phyloP scores from a whole-genome alignment of 306 rosid species.

The Quercus variabilis region DNA sequence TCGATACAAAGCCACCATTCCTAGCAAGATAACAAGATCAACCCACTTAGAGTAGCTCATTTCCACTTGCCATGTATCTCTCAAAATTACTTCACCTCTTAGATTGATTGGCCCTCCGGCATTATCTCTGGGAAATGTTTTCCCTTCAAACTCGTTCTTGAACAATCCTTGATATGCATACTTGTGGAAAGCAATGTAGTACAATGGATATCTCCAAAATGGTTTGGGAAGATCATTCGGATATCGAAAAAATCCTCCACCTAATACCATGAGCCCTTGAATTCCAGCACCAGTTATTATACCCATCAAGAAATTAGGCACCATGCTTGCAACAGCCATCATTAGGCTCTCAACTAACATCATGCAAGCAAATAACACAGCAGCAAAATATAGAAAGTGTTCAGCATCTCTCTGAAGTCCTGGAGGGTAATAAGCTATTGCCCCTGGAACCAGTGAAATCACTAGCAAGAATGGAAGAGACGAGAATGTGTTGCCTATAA shows the following conservation, averaged over 20 bases:
- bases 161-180: slow-evolving; percentile 50
- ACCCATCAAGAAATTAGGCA: slow-evolving; percentile 38
- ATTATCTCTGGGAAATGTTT: neutral
- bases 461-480: slow-evolving; percentile 36
- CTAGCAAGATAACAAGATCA: slow-evolving; percentile 49
- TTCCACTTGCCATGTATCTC: slow-evolving; percentile 34
- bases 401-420: slow-evolving; percentile 39
- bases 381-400: slow-evolving; percentile 29
- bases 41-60: slow-evolving; percentile 63
- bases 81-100: slow-evolving; percentile 37
- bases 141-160: slow-evolving; percentile 52
- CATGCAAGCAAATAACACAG: slow-evolving; percentile 26
- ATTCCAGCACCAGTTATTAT: slow-evolving; percentile 44
- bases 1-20: slow-evolving; percentile 52
- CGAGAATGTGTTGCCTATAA: slow-evolving; percentile 46
- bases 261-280: slow-evolving; percentile 44
- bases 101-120: neutral
- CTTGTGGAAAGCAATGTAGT: slow-evolving; percentile 40
- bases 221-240: slow-evolving; percentile 40
- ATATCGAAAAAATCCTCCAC: slow-evolving; percentile 38
- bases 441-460: slow-evolving; percentile 41
- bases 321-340: slow-evolving; percentile 46
- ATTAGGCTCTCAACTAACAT: slow-evolving; percentile 54
- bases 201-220: slow-evolving; percentile 49
- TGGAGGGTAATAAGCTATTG: slow-evolving; percentile 33